A percentile compares a stretch with the other conserved stretches of the same genome.
Conservation (phyloP, 768 basidiomycete species). For the Lyophyllum semitale region DNA sequence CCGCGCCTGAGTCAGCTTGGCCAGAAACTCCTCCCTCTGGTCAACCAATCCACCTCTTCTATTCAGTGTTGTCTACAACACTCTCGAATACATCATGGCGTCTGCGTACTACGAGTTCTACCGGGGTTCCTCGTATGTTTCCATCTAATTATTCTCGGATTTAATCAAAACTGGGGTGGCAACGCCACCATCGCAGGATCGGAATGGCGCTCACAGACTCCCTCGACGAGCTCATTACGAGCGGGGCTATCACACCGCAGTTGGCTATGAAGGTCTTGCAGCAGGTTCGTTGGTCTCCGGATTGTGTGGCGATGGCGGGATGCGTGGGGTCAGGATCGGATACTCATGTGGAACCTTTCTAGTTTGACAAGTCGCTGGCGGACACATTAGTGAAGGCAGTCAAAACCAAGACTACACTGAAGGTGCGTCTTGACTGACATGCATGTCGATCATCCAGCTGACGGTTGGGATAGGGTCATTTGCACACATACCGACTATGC, state of each 20-base stretch:
- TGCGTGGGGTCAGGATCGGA: neutral
- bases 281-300: constrained; percentile 60
- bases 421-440: constrained; percentile 49
- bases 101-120: constrained; percentile 92
- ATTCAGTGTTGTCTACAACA: neutral
- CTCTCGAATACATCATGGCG: constrained; percentile 50
- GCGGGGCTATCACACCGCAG: constrained; percentile 95
- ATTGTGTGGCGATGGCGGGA: neutral
- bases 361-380: constrained; percentile 97
- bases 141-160: constrained; percentile 1
- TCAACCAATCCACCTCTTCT: constrained; percentile 5
- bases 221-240: constrained; percentile 96
- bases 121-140: constrained; percentile 77
- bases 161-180: neutral
- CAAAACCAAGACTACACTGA: constrained; percentile 92
- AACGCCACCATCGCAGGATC: constrained; percentile 56
- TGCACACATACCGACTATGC: constrained; percentile 89
- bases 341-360: neutral
- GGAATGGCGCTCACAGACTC: constrained; percentile 98
- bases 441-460: neutral
- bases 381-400: constrained; percentile 92
- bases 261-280: constrained; percentile 98
- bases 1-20: constrained; percentile 11
- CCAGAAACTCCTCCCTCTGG: constrained; percentile 7
- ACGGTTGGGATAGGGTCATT: constrained; percentile 62